A percentile compares a stretch with the other conserved stretches of the same genome.
phyloP scores from a whole-genome alignment of 2,329 filamentous ascomycete genomes.

The Cadophora luteo-olivacea region DNA sequence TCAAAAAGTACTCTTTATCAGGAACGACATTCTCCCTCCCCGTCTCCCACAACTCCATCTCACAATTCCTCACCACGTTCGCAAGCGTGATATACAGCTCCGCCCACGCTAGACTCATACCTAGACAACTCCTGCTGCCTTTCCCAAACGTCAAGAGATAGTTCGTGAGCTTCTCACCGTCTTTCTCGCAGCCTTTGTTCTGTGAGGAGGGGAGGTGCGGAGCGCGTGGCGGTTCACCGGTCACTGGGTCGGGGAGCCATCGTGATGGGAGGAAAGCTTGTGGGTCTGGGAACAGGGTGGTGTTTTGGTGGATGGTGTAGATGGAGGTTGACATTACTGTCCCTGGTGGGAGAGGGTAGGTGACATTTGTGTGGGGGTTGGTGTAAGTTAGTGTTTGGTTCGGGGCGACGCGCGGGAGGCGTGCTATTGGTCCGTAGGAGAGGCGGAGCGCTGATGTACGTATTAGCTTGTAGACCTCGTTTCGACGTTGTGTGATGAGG shows the following conservation, averaged over 20 bases:
- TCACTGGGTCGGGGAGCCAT: background rate
- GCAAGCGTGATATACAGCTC: constrained; percentile 24
- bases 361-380: background rate
- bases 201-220: background rate
- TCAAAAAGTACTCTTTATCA: constrained; percentile 14
- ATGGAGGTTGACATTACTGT: background rate
- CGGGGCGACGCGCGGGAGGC: background rate
- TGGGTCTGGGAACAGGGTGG: background rate
- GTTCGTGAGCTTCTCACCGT: background rate
- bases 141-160: constrained; percentile 21
- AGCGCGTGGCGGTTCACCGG: background rate
- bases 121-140: constrained; percentile 25
- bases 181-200: background rate
- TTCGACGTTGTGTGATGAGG: background rate
- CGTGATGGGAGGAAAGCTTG: background rate
- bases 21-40: background rate
- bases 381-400: background rate
- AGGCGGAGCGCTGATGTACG: background rate
- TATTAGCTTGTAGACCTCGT: background rate
- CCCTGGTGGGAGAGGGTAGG: background rate
- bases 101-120: constrained; percentile 26
- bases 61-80: constrained; percentile 17
- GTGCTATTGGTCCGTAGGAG: background rate
- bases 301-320: background rate
- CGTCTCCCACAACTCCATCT: constrained; percentile 16